Evolutionary conservation across 2,329 filamentous ascomycete species (phyloP), one percentile per base, ranked within the genome.

Genomic region (Trichophyton schoenleinii): DNA sequence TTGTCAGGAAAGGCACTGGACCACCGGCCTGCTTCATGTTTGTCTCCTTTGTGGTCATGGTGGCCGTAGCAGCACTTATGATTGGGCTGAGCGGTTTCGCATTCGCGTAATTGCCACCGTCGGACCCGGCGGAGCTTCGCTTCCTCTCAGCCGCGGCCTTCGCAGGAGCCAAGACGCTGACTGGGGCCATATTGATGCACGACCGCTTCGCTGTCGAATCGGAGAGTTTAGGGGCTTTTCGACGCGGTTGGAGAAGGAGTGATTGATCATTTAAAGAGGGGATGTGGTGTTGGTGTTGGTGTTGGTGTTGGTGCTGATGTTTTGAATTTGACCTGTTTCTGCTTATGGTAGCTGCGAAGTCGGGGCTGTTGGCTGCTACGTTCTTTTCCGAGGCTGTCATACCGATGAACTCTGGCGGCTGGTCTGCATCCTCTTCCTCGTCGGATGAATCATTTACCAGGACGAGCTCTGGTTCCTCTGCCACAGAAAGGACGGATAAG

Each of bases 371-470:
- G 11, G 73, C 74, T 8, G 70, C 70, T 60, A 78, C 75, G 55
- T 77, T 78, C 61, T 70, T 68, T 52, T 76, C 73, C 3, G 75
- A 77, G 3, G 70, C 67, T 11, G 68, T 73, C 68, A 72, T 68
- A 34, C 63, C 63, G 48, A 60, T 61, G 41, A 49, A 41, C 18
- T 60, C 61, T 60, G 53, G 18, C 28, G 57, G 44, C 20, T 61
- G 48, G 52, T 11, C 38, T 38, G 41, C n/a, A n/a, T 62, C 60
- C 22, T 70, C 67, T 8, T 61, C 60, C 7, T 70, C 66, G n/a
- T 64, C 61, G n/a, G 70, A 67, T 20, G 71, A 69, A 28, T 66
- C 63, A 36, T 72, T 69, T 36, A 66, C 63, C 66, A 71, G 68
- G 11, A 69, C 67, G n/a, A 66, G 62, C 31, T 73, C 71, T 31